Percentiles rank a stretch among this genome's conserved stretches.
phyloP scores from a whole-genome alignment of 1,284 basidiomycete species.

The Pyrrhoderma noxium region DNA sequence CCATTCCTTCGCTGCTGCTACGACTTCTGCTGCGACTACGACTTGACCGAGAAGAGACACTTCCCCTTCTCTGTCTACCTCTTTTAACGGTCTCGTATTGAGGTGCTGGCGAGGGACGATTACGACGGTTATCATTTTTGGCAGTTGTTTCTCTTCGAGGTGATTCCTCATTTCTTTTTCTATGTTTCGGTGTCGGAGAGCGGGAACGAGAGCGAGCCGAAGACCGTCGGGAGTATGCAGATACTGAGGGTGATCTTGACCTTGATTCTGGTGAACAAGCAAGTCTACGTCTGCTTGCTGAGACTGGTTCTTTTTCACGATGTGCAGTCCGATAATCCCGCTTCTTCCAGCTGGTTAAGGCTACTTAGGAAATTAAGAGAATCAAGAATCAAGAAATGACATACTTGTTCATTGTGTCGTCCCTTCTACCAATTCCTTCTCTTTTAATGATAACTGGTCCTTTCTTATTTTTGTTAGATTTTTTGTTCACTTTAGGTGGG shows the following conservation, averaged over 20 bases:
- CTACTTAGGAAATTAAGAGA: slow-evolving; percentile 16
- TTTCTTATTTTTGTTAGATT: slow-evolving; percentile 31
- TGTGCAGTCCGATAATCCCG: slow-evolving; percentile 36
- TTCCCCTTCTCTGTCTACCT: slow-evolving; percentile 30
- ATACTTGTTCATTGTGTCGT: slow-evolving; percentile 64
- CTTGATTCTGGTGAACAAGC: slow-evolving; percentile 28
- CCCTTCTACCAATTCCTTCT: slow-evolving; percentile 50
- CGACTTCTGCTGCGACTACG: slow-evolving; percentile 46
- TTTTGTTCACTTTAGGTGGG: slow-evolving; percentile 30
- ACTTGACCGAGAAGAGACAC: slow-evolving; percentile 37
- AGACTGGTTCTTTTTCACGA: slow-evolving; percentile 30
- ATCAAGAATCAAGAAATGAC: slow-evolving; percentile 21
- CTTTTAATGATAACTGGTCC: slow-evolving; percentile 30
- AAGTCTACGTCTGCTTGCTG: slow-evolving; percentile 19
- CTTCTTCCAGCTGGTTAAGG: slow-evolving; percentile 40
- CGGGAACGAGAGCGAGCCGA: slow-evolving; percentile 58
- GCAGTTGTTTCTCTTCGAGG: slow-evolving; percentile 15
- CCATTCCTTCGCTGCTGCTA: slow-evolving; percentile 47
- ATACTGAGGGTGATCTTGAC: slow-evolving; percentile 53
- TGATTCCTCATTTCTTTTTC: slow-evolving; percentile 27
- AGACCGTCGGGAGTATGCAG: slow-evolving; percentile 55
- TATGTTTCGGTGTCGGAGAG: slow-evolving; percentile 49
- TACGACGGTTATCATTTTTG: slow-evolving; percentile 4
- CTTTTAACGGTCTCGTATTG: background rate
- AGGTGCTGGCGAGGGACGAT: background rate